Conservation (phyloP, 2,329 filamentous ascomycete genomes). For the Pseudocercospora eumusae region DNA sequence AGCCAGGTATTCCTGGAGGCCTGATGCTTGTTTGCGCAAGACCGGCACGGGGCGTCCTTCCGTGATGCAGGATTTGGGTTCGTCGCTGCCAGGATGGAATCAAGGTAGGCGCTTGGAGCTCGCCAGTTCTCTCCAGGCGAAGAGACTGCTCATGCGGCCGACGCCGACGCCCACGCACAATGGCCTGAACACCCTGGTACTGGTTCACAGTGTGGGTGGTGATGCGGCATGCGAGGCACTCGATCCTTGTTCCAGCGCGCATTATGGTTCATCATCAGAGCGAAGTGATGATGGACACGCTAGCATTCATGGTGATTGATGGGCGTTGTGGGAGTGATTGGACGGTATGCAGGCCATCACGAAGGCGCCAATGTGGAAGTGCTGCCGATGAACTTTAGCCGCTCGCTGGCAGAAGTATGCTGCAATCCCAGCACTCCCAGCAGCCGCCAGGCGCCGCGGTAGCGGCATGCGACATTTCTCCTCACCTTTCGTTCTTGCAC, state of each 20-base stretch:
- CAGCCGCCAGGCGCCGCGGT: constrained; percentile 20
- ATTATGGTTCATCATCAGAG: constrained; percentile 1
- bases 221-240: no score
- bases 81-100: constrained; percentile 8
- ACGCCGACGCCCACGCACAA: not conserved
- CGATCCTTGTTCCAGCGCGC: constrained; percentile 1
- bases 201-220: not conserved
- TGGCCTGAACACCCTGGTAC: not conserved
- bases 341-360: constrained; percentile 21
- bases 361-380: constrained; percentile 15
- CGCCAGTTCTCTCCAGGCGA: constrained; percentile 11
- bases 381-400: constrained; percentile 18
- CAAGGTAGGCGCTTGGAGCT: constrained; percentile 17
- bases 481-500: constrained; percentile 18
- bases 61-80: constrained; percentile 1
- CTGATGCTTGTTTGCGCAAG: constrained; percentile 12
- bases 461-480: constrained; percentile 25
- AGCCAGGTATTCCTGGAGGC: not conserved
- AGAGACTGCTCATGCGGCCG: constrained; percentile 2
- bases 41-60: constrained; percentile 12
- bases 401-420: constrained; percentile 15
- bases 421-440: constrained; percentile 11
- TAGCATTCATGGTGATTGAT: constrained; percentile 4
- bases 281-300: constrained; percentile 12
- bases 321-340: no score